Conservation (phyloP, 495 filamentous ascomycete genomes). For the Aspergillus taichungensis region DNA sequence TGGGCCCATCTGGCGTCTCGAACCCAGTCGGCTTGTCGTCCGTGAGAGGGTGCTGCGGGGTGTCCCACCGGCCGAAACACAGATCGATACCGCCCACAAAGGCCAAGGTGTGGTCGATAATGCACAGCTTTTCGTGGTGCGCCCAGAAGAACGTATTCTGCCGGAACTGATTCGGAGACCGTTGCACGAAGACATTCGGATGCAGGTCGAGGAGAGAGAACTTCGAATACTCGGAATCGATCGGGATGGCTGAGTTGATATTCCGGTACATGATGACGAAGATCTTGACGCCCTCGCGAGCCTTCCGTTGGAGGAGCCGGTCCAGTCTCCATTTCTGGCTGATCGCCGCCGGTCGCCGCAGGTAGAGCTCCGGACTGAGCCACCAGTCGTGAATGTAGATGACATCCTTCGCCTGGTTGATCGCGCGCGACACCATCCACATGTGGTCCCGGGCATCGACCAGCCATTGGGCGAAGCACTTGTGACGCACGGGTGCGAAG, state of each 20-base stretch:
- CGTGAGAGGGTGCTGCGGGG: slow-evolving; percentile 77
- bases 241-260: slow-evolving; percentile 94
- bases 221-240: slow-evolving; percentile 98
- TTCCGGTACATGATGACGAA: slow-evolving; percentile 99
- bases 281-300: slow-evolving; percentile 90
- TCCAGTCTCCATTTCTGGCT: slow-evolving; percentile 99
- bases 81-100: slow-evolving; percentile 96
- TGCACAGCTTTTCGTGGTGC: slow-evolving; percentile 93
- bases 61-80: slow-evolving; percentile 97
- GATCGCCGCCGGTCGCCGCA: slow-evolving; percentile 89
- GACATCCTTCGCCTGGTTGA: slow-evolving; percentile 96
- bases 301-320: slow-evolving; percentile 87
- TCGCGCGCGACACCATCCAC: slow-evolving; percentile 97
- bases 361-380: slow-evolving; percentile 93
- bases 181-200: slow-evolving; percentile 90
- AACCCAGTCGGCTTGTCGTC: slow-evolving; percentile 97
- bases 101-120: slow-evolving; percentile 92
- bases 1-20: slow-evolving; percentile 63
- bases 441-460: slow-evolving; percentile 97
- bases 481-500: slow-evolving; percentile 81
- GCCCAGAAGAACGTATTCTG: slow-evolving; percentile 99
- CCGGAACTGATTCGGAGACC: slow-evolving; percentile 93
- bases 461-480: slow-evolving; percentile 90
- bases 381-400: slow-evolving; percentile 99
- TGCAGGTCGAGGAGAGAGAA: slow-evolving; percentile 94